Conservation (phyloP, 2,329 filamentous ascomycete genomes). For the Dactylellina sp. region DNA sequence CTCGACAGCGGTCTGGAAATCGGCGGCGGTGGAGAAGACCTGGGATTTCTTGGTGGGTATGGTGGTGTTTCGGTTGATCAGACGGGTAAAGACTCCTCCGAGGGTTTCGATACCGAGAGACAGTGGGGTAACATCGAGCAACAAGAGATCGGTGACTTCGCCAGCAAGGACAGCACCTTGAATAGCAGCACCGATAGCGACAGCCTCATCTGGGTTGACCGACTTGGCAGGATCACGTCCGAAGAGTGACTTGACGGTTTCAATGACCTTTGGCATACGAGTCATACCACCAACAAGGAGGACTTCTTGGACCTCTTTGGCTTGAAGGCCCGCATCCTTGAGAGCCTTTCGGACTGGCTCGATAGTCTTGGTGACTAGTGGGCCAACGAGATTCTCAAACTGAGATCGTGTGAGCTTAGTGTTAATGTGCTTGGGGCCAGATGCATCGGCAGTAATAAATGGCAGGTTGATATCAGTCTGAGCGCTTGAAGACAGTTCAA, state of each 20-base stretch:
- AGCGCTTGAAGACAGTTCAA: constrained; percentile 92
- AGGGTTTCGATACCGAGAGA: constrained; percentile 99
- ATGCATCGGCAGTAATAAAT: constrained; percentile 96
- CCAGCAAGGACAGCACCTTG: constrained; percentile 96
- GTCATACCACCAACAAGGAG: constrained; percentile 99
- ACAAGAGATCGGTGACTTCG: constrained; percentile 94
- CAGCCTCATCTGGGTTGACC: constrained; percentile 97
- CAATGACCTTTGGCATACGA: constrained; percentile 97
- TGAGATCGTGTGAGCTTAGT: constrained; percentile 90
- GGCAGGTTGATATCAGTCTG: constrained; percentile 98
- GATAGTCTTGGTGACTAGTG: constrained; percentile 84
- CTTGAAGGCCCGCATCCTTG: constrained; percentile 90
- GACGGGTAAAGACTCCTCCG: constrained; percentile 94
- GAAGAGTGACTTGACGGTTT: constrained; percentile 97
- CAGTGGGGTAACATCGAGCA: constrained; percentile 94
- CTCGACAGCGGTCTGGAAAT: constrained; percentile 98
- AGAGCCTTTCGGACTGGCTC: constrained; percentile 96
- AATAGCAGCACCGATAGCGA: constrained; percentile 95
- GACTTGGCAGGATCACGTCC: constrained; percentile 97
- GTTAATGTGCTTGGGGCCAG: constrained; percentile 98
- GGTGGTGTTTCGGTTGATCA: constrained; percentile 99
- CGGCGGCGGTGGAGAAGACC: constrained; percentile 95
- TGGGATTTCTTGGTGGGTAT: constrained; percentile 99
- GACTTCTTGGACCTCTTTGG: constrained; percentile 96
- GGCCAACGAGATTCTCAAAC: constrained; percentile 92